phyloP scores from a whole-genome alignment of 768 basidiomycete species.

The Boletus coccyginus region DNA sequence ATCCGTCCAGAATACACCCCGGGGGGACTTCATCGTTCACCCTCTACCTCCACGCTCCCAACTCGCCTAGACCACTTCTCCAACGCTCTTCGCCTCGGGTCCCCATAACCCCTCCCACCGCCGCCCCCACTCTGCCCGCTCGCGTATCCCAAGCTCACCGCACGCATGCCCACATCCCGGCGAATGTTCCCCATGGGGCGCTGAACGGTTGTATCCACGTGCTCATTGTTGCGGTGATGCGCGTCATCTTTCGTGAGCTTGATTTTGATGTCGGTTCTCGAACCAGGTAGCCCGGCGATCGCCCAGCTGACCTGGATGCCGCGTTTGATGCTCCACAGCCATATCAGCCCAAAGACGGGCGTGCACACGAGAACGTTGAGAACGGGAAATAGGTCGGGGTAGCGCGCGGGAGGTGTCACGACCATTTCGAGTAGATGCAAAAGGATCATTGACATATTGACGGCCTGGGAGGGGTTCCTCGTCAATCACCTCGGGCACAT shows the following conservation, averaged over 20 bases:
- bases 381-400: slow-evolving; percentile 84
- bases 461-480: slow-evolving; percentile 33
- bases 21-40: slow-evolving; percentile 1
- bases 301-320: slow-evolving; percentile 82
- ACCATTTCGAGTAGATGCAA: slow-evolving; percentile 67
- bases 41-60: slow-evolving; percentile 17
- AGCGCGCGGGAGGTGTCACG: slow-evolving; percentile 63
- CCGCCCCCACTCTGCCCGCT: slow-evolving; percentile 4
- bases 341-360: slow-evolving; percentile 76
- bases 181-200: neutral
- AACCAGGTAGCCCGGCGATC: slow-evolving; percentile 50
- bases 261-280: neutral
- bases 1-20: neutral
- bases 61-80: slow-evolving; percentile 16
- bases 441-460: slow-evolving; percentile 51
- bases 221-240: slow-evolving; percentile 10
- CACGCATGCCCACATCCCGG: slow-evolving; percentile 22
- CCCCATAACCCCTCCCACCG: slow-evolving; percentile 4
- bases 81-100: slow-evolving; percentile 25
- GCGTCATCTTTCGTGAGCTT: neutral
- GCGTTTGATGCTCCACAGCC: slow-evolving; percentile 87
- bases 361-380: slow-evolving; percentile 81
- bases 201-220: neutral
- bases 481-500: slow-evolving; percentile 1
- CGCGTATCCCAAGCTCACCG: slow-evolving; percentile 27